Conservation (phyloP, 768 basidiomycete species). For the Dioszegia aurantiaca region DNA sequence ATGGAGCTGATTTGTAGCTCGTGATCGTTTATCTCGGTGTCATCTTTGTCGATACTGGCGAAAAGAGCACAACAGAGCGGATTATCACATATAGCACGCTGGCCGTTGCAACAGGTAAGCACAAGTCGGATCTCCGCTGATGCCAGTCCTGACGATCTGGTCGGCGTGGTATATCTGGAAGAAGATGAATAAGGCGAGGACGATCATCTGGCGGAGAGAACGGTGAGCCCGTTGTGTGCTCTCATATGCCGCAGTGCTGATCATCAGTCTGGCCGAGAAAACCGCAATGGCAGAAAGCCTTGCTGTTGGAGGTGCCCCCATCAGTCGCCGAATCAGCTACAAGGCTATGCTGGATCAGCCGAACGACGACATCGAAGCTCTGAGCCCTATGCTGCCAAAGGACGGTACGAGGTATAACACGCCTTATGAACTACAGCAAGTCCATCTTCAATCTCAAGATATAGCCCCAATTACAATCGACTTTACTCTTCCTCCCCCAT, state of each 20-base stretch:
- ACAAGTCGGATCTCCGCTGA: slow-evolving; percentile 6
- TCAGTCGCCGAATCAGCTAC: slow-evolving; percentile 15
- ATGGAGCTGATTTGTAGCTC: slow-evolving; percentile 56
- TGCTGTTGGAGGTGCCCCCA: background rate
- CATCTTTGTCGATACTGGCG: slow-evolving; percentile 46
- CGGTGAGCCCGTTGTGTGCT: slow-evolving; percentile 25
- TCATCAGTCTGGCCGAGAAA: background rate
- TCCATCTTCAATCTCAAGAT: slow-evolving; percentile 3
- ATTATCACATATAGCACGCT: slow-evolving; percentile 70
- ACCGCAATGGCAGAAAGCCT: background rate
- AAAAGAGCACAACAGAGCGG: slow-evolving; percentile 56
- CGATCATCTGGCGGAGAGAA: slow-evolving; percentile 44
- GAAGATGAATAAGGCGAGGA: slow-evolving; percentile 46
- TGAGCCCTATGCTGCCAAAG: slow-evolving; percentile 25
- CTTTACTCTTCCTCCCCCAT: background rate
- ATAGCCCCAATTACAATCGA: background rate
- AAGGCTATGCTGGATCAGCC: slow-evolving; percentile 18
- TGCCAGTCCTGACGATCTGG: slow-evolving; percentile 39
- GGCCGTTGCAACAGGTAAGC: slow-evolving; percentile 59
- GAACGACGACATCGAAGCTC: slow-evolving; percentile 30
- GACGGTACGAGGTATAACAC: slow-evolving; percentile 20
- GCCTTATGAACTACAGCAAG: slow-evolving; percentile 40
- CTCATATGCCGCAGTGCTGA: background rate
- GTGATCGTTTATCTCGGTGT: slow-evolving; percentile 85
- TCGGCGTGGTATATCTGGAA: slow-evolving; percentile 63